Evolutionary conservation across 2,329 filamentous ascomycete genomes (phyloP).

Genomic region (Pyricularia grisea): DNA sequence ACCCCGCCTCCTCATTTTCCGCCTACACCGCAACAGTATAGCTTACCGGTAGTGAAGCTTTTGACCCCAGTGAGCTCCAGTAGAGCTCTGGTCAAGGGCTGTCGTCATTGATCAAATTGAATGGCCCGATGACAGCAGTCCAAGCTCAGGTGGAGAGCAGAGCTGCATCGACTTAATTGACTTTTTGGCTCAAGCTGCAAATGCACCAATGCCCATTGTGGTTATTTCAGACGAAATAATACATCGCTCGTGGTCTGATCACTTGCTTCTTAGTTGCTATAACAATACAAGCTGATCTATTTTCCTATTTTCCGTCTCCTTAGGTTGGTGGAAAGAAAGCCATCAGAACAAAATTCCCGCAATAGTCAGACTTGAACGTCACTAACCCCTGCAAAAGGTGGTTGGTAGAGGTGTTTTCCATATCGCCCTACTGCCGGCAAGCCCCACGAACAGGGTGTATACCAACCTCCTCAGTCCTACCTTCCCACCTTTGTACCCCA

Average conservation of each 20-base stretch:
- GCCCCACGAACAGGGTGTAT: background rate
- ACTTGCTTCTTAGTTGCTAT: background rate
- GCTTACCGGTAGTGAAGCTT: background rate
- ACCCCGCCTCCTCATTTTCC: background rate
- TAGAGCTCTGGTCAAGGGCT: background rate
- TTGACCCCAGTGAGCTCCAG: background rate
- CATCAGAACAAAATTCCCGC: background rate
- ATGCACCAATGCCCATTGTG: background rate
- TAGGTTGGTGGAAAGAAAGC: background rate
- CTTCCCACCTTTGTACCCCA: background rate
- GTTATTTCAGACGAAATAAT: background rate
- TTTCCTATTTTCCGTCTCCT: background rate
- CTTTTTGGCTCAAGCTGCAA: background rate
- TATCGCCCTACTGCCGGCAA: background rate
- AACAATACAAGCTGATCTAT: background rate
- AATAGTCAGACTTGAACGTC: background rate
- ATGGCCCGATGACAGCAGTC: background rate
- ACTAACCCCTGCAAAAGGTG: background rate
- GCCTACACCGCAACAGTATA: background rate
- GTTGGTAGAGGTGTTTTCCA: background rate
- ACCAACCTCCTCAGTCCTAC: slow-evolving; percentile 1
- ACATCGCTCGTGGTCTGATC: too few relatives aligned
- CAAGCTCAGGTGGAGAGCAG: background rate
- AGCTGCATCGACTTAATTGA: background rate
- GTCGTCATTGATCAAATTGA: background rate